phyloP scores from a whole-genome alignment of 129 eudicot species.

The Chrysanthemum lavandulifolium region DNA sequence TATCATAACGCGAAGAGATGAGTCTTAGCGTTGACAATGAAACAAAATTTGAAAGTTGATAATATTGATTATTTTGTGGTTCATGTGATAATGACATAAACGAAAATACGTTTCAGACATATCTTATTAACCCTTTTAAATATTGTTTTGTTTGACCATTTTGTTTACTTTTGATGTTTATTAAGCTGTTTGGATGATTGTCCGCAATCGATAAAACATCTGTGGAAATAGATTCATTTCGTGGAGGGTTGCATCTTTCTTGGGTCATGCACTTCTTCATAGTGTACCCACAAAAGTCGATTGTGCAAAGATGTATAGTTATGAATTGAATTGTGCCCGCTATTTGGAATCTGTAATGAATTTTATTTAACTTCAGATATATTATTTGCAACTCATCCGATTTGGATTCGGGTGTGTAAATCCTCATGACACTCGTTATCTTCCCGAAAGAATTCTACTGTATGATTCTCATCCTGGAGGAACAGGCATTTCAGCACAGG shows the following conservation, averaged over 20 bases:
- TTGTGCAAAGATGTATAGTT: not conserved
- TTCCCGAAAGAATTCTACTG: slow-evolving; percentile 84
- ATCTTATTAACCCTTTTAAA: too few relatives aligned
- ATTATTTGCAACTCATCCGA: slow-evolving; percentile 83
- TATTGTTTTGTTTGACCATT: slow-evolving; percentile 14
- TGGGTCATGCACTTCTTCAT: too few relatives aligned
- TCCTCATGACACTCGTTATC: slow-evolving; percentile 77
- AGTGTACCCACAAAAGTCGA: too few relatives aligned
- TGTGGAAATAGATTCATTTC: slow-evolving; percentile 66
- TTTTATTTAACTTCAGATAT: slow-evolving; percentile 46
- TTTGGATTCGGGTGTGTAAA: slow-evolving; percentile 87
- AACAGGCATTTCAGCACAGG: slow-evolving; percentile 89
- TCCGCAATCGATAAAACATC: slow-evolving; percentile 66
- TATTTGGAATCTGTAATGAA: not conserved
- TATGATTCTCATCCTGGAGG: slow-evolving; percentile 99
- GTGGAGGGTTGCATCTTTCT: slow-evolving; percentile 95
- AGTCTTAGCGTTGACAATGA: too few relatives aligned
- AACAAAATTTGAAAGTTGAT: too few relatives aligned
- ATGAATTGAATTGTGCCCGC: not conserved
- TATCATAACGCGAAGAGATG: too few relatives aligned
- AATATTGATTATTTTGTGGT: too few relatives aligned
- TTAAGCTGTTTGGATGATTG: slow-evolving; percentile 92
- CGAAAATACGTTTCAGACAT: too few relatives aligned
- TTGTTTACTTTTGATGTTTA: not conserved
- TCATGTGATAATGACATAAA: too few relatives aligned